phyloP scores from a whole-genome alignment of 371 early-diverging fungal species.

The Entomophthora muscae region DNA sequence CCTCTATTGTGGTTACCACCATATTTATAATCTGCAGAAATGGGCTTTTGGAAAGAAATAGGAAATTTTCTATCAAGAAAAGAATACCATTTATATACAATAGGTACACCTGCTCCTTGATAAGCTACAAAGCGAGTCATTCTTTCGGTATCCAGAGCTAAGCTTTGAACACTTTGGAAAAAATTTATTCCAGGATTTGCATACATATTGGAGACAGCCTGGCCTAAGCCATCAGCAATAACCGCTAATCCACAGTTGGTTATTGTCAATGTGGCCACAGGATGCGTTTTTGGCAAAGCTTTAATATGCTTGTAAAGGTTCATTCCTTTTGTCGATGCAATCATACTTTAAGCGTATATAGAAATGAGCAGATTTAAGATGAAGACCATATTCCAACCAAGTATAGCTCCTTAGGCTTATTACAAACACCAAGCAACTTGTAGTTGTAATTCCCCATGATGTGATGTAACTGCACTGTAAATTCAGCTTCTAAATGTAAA shows the following conservation, averaged over 20 bases:
- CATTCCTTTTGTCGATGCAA: no score
- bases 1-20: not conserved
- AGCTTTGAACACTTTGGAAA: not conserved
- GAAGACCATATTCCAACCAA: no score
- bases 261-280: constrained; percentile 42
- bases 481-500: no score
- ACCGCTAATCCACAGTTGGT: constrained; percentile 53
- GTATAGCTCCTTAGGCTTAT: no score
- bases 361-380: no score
- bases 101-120: constrained; percentile 51
- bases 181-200: not conserved
- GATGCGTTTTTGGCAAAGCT: constrained; percentile 16
- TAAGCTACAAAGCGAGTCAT: constrained; percentile 42
- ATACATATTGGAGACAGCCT: constrained; percentile 20
- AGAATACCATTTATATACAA: constrained; percentile 54
- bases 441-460: no score
- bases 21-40: not conserved
- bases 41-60: constrained; percentile 10
- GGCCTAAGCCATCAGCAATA: constrained; percentile 48
- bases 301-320: not conserved
- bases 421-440: no score
- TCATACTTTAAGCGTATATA: no score
- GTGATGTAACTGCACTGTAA: no score
- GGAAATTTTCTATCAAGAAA: constrained; percentile 47
- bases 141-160: constrained; percentile 13